Percentiles rank a stretch among this genome's conserved stretches.
These are phyloP conservation scores for Hydrangea macrophylla DNA, from an alignment of 148 eudicot species.

Conservation along the genomic window DNA sequence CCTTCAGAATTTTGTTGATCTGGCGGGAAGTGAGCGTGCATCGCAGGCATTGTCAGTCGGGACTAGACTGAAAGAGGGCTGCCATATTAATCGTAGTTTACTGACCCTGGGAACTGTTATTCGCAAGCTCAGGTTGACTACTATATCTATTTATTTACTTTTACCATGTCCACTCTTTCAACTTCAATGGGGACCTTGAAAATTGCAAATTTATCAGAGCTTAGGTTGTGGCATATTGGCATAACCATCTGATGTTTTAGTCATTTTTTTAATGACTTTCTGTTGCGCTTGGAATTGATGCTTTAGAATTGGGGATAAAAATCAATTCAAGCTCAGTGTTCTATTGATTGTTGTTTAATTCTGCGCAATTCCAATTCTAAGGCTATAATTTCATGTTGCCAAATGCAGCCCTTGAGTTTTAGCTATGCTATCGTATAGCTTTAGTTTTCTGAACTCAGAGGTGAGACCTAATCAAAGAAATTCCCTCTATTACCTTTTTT, in stretches of 20 bases:
- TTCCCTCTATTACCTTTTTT: not conserved
- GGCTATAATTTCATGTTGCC: too few relatives aligned
- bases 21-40: slow-evolving; percentile 99
- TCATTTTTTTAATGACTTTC: too few relatives aligned
- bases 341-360: too few relatives aligned
- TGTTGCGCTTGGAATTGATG: too few relatives aligned
- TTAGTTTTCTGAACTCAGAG: not conserved
- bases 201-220: not conserved
- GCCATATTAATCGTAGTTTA: slow-evolving; percentile 91
- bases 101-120: slow-evolving; percentile 88
- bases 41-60: slow-evolving; percentile 91
- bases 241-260: not conserved
- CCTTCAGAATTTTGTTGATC: slow-evolving; percentile 93
- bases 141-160: slow-evolving; percentile 16
- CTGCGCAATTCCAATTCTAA: too few relatives aligned
- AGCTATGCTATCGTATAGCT: not conserved
- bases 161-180: not conserved
- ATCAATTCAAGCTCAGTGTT: too few relatives aligned
- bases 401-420: too few relatives aligned
- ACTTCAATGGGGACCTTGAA: not conserved
- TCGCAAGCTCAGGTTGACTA: slow-evolving; percentile 81
- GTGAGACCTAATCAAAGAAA: not conserved
- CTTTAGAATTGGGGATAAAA: too few relatives aligned
- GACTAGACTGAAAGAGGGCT: slow-evolving; percentile 87
- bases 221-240: not conserved